Conservation (phyloP, 768 basidiomycete genomes). For the Cantharellus anzutake region DNA sequence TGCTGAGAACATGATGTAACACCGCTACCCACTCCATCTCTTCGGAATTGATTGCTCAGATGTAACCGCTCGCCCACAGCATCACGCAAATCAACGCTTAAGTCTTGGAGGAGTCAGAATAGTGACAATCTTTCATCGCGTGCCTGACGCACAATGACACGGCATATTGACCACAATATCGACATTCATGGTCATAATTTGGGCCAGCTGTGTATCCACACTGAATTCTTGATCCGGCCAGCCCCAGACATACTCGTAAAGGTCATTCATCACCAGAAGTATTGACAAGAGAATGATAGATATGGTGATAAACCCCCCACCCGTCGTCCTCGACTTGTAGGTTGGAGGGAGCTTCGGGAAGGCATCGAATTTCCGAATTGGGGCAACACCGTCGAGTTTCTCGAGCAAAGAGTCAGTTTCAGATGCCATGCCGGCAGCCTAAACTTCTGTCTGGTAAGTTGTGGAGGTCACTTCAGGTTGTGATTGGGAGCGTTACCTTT, state of each 20-base stretch:
- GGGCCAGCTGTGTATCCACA: constrained; percentile 45
- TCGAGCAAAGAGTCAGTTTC: constrained; percentile 9
- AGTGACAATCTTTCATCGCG: not conserved
- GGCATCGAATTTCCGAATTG: constrained; percentile 64
- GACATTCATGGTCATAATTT: constrained; percentile 68
- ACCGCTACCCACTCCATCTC: constrained; percentile 49
- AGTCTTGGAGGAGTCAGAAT: not conserved
- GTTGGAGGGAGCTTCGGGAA: constrained; percentile 71
- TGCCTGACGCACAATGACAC: constrained; percentile 53
- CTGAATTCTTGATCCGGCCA: constrained; percentile 83
- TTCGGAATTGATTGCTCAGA: constrained; percentile 56
- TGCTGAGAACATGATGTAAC: not conserved
- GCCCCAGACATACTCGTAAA: constrained; percentile 84
- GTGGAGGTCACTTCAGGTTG: no score
- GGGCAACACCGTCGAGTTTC: constrained; percentile 40
- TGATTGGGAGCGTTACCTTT: no score
- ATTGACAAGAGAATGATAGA: constrained; percentile 44
- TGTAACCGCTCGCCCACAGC: constrained; percentile 84
- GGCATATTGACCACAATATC: constrained; percentile 90
- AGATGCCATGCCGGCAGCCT: not conserved
- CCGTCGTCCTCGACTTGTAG: constrained; percentile 62
- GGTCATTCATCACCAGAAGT: constrained; percentile 67
- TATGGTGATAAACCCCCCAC: constrained; percentile 65
- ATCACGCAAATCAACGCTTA: constrained; percentile 64
- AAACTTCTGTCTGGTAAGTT: no score